Evolutionary conservation across 2,329 filamentous ascomycete genomes (phyloP).

Genomic region (Aspergillus hiratsukae): DNA sequence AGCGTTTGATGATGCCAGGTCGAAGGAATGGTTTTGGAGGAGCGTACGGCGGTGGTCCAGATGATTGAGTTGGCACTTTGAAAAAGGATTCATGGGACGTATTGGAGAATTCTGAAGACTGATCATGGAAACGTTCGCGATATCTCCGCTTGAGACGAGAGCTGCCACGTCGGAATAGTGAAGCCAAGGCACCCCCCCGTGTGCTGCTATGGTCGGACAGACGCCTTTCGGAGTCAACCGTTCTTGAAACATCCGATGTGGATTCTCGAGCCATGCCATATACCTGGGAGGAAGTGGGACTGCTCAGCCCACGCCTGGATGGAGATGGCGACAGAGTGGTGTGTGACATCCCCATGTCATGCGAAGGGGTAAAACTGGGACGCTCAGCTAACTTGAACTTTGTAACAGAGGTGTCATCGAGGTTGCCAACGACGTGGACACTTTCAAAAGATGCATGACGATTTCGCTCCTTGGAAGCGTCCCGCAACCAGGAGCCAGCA

Average conservation of each 20-base stretch:
- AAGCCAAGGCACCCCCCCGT: slow-evolving; percentile 56
- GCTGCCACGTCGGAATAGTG: slow-evolving; percentile 68
- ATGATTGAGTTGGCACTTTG: slow-evolving; percentile 49
- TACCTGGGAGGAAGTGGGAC: slow-evolving; percentile 52
- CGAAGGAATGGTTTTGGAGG: slow-evolving; percentile 42
- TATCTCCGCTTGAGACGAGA: slow-evolving; percentile 53
- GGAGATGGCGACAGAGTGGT: slow-evolving; percentile 36
- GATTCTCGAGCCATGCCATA: slow-evolving; percentile 49
- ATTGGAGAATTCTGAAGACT: slow-evolving; percentile 80
- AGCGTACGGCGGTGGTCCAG: slow-evolving; percentile 37
- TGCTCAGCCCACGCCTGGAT: slow-evolving; percentile 41
- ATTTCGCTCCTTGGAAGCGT: slow-evolving; percentile 26
- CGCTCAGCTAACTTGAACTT: slow-evolving; percentile 24
- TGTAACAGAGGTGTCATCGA: slow-evolving; percentile 32
- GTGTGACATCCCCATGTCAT: slow-evolving; percentile 30
- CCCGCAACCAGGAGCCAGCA: slow-evolving; percentile 30
- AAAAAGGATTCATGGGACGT: slow-evolving; percentile 84
- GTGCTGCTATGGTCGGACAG: slow-evolving; percentile 51
- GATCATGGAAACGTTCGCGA: slow-evolving; percentile 45
- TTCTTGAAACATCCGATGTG: slow-evolving; percentile 50
- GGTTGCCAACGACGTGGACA: slow-evolving; percentile 27
- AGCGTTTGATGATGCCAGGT: slow-evolving; percentile 65
- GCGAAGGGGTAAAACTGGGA: slow-evolving; percentile 31
- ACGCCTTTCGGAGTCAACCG: slow-evolving; percentile 50
- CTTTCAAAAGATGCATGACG: slow-evolving; percentile 28